Conservation (phyloP, 805 yeast species). For the Ascoidea tarda region DNA sequence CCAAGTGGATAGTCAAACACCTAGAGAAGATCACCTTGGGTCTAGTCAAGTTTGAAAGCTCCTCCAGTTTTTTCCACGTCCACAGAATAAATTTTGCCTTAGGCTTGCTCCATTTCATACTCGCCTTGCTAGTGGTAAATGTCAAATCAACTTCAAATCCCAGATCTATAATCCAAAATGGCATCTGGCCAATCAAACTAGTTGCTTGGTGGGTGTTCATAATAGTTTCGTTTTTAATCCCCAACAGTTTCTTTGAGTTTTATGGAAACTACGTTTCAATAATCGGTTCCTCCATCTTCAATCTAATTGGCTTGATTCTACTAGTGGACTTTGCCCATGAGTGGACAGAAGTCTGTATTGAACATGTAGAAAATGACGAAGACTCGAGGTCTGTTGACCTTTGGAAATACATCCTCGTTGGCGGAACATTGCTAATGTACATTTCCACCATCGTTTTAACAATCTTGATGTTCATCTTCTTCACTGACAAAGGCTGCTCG, state of each 20-base stretch:
- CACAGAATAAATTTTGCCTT: constrained; percentile 82
- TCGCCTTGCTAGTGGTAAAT: constrained; percentile 56
- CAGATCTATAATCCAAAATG: constrained; percentile 76
- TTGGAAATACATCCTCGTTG: constrained; percentile 72
- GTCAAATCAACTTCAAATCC: constrained; percentile 70
- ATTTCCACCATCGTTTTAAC: constrained; percentile 59
- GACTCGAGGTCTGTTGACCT: constrained; percentile 30
- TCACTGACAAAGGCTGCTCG: constrained; percentile 68
- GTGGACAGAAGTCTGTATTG: constrained; percentile 95
- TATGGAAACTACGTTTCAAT: constrained; percentile 91
- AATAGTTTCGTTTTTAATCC: constrained; percentile 58
- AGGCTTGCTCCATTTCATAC: constrained; percentile 59
- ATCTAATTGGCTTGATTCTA: constrained; percentile 79
- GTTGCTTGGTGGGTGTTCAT: constrained; percentile 42
- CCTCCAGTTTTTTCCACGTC: constrained; percentile 81
- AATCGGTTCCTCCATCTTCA: constrained; percentile 68
- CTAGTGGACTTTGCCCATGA: constrained; percentile 96
- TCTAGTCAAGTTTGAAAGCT: constrained; percentile 51
- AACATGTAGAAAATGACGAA: constrained; percentile 75
- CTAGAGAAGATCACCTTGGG: constrained; percentile 63
- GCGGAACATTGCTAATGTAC: constrained; percentile 85
- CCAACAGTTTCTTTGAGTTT: constrained; percentile 72
- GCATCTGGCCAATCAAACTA: constrained; percentile 77
- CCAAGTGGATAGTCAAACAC: constrained; percentile 63
- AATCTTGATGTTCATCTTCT: constrained; percentile 65